These are phyloP conservation scores for Striga asiatica DNA, from an alignment of 257 asterid species.

Conservation along the genomic window DNA sequence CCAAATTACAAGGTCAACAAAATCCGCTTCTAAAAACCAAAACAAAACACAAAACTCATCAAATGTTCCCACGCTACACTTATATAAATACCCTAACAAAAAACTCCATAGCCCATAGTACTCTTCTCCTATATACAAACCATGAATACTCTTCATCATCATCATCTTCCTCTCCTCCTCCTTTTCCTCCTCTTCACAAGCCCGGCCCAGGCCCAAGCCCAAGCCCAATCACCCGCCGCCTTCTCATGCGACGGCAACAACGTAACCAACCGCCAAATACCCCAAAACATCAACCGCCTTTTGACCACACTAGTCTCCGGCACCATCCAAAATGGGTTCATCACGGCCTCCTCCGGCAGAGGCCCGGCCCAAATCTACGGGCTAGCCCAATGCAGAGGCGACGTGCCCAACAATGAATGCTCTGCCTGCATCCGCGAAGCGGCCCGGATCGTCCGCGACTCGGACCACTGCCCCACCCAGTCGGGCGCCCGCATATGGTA, in stretches of 20 bases:
- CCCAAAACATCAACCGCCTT: background rate
- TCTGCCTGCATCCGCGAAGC: background rate
- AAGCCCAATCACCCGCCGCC: too few species aligned
- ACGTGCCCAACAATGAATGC: background rate
- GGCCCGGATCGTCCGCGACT: background rate
- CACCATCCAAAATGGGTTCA: background rate
- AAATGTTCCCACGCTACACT: too few species aligned
- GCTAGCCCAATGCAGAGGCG: background rate
- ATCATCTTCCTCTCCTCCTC: too few species aligned
- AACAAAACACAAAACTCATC: too few species aligned
- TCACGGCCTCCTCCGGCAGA: background rate
- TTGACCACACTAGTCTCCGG: background rate
- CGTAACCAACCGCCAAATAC: background rate
- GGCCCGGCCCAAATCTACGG: background rate
- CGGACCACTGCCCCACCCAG: background rate
- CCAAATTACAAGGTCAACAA: too few species aligned
- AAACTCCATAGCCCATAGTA: too few species aligned
- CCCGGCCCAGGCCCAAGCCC: too few species aligned
- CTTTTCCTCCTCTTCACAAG: too few species aligned
- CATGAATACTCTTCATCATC: too few species aligned
- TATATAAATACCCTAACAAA: too few species aligned
- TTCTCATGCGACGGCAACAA: background rate
- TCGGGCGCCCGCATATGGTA: background rate
- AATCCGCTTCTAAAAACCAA: too few species aligned
- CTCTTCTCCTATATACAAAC: too few species aligned